Conservation (phyloP, 768 basidiomycete genomes). For the Russula sp. region DNA sequence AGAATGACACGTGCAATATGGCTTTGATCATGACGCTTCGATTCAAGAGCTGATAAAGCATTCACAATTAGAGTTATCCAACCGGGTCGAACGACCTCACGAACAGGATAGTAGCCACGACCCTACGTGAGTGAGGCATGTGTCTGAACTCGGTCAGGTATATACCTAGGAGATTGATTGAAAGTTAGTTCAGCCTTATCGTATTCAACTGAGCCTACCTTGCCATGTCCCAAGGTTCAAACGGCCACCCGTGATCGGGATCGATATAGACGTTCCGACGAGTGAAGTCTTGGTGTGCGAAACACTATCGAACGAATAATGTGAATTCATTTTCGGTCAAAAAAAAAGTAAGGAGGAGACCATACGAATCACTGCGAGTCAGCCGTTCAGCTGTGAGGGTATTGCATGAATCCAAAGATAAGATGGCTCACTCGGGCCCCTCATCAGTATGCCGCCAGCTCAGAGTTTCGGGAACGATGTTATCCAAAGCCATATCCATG, state of each 20-base stretch:
- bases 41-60: constrained; percentile 3
- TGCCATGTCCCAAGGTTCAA: constrained; percentile 92
- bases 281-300: constrained; percentile 89
- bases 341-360: background rate
- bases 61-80: background rate
- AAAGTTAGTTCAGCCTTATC: background rate
- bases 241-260: constrained; percentile 75
- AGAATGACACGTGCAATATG: background rate
- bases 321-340: background rate
- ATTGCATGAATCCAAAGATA: background rate
- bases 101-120: constrained; percentile 81
- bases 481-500: constrained; percentile 93
- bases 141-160: constrained; percentile 85
- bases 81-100: constrained; percentile 21
- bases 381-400: background rate
- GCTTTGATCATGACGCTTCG: background rate
- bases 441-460: constrained; percentile 86
- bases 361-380: constrained; percentile 11
- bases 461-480: constrained; percentile 76
- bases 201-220: constrained; percentile 37
- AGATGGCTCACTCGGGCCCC: constrained; percentile 68
- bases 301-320: constrained; percentile 39
- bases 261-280: constrained; percentile 70
- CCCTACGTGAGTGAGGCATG: constrained; percentile 49
- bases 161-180: constrained; percentile 44